Evolutionary conservation across 108 stramenopile species (phyloP), one percentile per base, ranked within the genome.

Genomic region (Nannochloropsis salina): DNA sequence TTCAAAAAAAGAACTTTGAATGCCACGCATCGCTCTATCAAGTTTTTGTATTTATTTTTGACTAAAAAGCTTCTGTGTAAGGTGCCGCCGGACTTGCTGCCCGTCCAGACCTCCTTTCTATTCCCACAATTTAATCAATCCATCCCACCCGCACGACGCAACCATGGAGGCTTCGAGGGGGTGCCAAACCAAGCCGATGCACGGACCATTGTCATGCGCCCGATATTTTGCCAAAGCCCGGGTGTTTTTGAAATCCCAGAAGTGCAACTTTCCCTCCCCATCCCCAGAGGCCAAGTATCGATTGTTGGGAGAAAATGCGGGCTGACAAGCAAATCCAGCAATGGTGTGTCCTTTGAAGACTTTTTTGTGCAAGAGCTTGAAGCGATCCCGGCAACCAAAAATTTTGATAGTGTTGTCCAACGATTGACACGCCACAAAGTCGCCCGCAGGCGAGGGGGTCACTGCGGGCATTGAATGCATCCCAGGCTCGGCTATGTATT

Each of bases 91-190:
- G 31, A 31, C 31, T 31, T 1, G 31, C 31, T 31, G 31, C 31
- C 31, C 31, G 31, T 31, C 31, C 31, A 31, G 31, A 31, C 31
- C 31, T 31, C 31, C n/a, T 42, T 44, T 47, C 44, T 41, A 97
- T 84, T 96, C 93, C 99, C 99, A 99, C 90, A 99, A 93, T 88
- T 98, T 98, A 86, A 98, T 98, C 79, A 95, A 92, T 0, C 97
- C 98, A 91, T 99, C 99, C 99, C 99, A 99, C 40, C 97, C 97
- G 85, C 96, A 97, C 9, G 97, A 94, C 88, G 97, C 97, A 18
- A 98, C 93, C 82, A 92, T 88, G 80, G 94, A 95, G 8, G 97
- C 94, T 74, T 98, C 94, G 45, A 97, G 81, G 4, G 99, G 99
- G 89, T 98, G 97, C 99, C 99, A 99, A 2, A 92, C 94, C 44